A percentile compares a stretch with the other conserved stretches of the same genome.
Evolutionary conservation across 345 rosid genomes (phyloP).

Genomic region (Populus pruinosa): DNA sequence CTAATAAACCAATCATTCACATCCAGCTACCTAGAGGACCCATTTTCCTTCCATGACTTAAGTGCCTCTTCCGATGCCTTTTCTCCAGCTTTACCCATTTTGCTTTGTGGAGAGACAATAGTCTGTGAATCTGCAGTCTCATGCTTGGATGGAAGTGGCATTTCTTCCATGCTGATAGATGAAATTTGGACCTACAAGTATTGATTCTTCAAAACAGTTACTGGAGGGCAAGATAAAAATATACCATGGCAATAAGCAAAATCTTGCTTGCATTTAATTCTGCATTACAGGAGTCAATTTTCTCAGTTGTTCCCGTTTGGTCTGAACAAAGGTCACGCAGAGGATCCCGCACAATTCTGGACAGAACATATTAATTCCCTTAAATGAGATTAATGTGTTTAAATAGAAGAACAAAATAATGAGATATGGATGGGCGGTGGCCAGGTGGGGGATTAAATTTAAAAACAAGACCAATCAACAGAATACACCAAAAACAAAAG

Average conservation of each 20-base stretch:
- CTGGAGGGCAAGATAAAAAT: background rate
- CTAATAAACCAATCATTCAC: slow-evolving; percentile 6
- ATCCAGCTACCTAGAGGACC: slow-evolving; percentile 70
- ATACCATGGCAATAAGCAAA: background rate
- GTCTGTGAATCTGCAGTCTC: slow-evolving; percentile 25
- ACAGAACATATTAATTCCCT: slow-evolving; percentile 2
- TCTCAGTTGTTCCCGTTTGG: slow-evolving; percentile 24
- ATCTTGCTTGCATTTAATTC: slow-evolving; percentile 42
- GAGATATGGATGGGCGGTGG: background rate
- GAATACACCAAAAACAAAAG: too few relatives aligned
- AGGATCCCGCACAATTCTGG: slow-evolving; percentile 66
- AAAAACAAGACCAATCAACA: background rate
- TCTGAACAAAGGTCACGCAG: slow-evolving; percentile 48
- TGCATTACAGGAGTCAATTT: slow-evolving; percentile 13
- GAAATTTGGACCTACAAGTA: slow-evolving; percentile 44
- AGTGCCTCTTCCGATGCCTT: slow-evolving; percentile 60
- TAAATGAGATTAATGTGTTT: background rate
- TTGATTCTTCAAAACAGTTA: slow-evolving; percentile 13
- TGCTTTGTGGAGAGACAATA: slow-evolving; percentile 23
- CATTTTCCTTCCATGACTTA: slow-evolving; percentile 71
- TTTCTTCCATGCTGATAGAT: slow-evolving; percentile 37
- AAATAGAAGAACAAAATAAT: background rate
- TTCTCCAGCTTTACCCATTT: slow-evolving; percentile 59
- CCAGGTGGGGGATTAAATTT: background rate
- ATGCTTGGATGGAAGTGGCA: slow-evolving; percentile 37